phyloP scores from a whole-genome alignment of 495 filamentous ascomycete species.

The Hypoxylon cercidicola region DNA sequence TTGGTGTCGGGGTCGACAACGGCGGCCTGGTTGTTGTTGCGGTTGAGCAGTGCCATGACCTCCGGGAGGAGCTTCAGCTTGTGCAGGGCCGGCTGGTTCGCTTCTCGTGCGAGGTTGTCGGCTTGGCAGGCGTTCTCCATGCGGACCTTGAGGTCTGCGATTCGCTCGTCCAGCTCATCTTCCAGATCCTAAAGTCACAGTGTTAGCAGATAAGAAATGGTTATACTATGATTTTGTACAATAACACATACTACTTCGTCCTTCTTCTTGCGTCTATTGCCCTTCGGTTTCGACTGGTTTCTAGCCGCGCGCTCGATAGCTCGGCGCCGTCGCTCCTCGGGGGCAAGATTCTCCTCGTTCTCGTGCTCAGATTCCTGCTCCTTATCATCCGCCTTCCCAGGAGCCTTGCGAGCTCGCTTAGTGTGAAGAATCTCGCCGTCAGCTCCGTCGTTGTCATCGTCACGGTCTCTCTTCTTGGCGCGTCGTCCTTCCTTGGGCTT shows the following conservation, averaged over 20 bases:
- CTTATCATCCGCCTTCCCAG: slow-evolving; percentile 53
- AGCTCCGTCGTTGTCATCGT: slow-evolving; percentile 66
- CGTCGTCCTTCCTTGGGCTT: slow-evolving; percentile 80
- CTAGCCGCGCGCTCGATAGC: slow-evolving; percentile 85
- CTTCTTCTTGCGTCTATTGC: slow-evolving; percentile 81
- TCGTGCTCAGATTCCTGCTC: slow-evolving; percentile 62
- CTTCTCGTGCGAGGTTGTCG: slow-evolving; percentile 81
- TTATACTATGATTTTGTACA: neutral
- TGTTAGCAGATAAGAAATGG: neutral
- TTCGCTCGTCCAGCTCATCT: slow-evolving; percentile 85
- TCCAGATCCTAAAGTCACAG: slow-evolving; percentile 77
- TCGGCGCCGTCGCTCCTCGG: slow-evolving; percentile 76
- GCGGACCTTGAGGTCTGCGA: slow-evolving; percentile 83
- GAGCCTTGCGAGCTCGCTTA: slow-evolving; percentile 49
- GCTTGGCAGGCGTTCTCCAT: slow-evolving; percentile 93
- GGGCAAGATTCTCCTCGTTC: slow-evolving; percentile 72
- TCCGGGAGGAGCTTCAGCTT: slow-evolving; percentile 96
- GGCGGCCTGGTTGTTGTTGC: slow-evolving; percentile 80
- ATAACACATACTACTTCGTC: slow-evolving; percentile 81
- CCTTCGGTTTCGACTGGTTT: slow-evolving; percentile 70
- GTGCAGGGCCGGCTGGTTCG: slow-evolving; percentile 82
- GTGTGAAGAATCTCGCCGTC: slow-evolving; percentile 64
- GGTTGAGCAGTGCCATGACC: slow-evolving; percentile 86
- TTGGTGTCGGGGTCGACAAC: slow-evolving; percentile 95
- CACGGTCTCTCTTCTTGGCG: slow-evolving; percentile 74